These are phyloP conservation scores for Lactifluus subvellereus DNA, from an alignment of 768 basidiomycete genomes.

Conservation along the genomic window DNA sequence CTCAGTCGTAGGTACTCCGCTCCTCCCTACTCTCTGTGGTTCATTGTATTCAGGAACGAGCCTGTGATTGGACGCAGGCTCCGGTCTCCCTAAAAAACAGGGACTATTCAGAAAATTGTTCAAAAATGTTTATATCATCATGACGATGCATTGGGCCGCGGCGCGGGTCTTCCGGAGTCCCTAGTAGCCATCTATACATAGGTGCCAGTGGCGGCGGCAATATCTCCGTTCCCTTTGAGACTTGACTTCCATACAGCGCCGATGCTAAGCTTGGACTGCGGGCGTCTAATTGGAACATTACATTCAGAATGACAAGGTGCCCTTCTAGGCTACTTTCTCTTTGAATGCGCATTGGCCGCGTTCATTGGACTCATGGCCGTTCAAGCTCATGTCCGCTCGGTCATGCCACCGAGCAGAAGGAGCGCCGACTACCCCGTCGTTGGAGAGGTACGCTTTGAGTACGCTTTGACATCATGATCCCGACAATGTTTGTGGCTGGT, in stretches of 20 bases:
- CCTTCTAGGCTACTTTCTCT: background rate
- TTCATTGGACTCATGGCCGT: background rate
- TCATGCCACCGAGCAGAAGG: background rate
- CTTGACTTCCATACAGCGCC: background rate
- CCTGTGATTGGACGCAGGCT: too few species aligned
- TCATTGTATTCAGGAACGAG: too few species aligned
- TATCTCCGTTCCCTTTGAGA: background rate
- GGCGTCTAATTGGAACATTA: background rate
- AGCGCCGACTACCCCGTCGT: background rate
- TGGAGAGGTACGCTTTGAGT: background rate
- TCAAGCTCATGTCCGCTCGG: background rate
- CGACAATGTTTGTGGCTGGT: background rate
- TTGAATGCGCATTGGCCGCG: background rate
- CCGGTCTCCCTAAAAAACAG: too few species aligned
- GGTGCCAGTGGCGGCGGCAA: too few species aligned
- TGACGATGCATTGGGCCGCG: too few species aligned
- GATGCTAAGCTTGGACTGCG: background rate
- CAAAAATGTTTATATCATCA: too few species aligned
- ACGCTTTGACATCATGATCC: background rate
- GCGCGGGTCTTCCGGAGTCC: too few species aligned
- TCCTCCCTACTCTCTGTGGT: too few species aligned
- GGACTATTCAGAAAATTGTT: too few species aligned
- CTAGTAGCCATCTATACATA: too few species aligned
- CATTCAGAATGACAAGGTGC: background rate
- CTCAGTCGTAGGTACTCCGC: too few species aligned